Evolutionary conservation across 495 filamentous ascomycete genomes (phyloP).

Genomic region (Niebla homalea): DNA sequence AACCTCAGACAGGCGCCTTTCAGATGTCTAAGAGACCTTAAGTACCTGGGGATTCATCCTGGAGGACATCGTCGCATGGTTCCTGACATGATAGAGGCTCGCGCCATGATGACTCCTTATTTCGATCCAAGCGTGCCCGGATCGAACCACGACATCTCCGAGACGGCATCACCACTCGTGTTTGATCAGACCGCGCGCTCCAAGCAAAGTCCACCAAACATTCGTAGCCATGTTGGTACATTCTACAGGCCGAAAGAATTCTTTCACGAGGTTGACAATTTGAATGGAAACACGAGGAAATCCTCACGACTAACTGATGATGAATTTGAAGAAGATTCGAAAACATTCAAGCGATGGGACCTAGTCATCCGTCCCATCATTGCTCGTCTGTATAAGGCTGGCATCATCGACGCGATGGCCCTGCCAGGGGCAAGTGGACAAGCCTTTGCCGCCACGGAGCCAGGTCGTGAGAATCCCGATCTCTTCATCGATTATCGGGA

Average conservation of each 20-base stretch:
- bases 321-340: slow-evolving; percentile 16
- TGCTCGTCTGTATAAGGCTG: slow-evolving; percentile 34
- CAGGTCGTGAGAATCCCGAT: slow-evolving; percentile 22
- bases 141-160: slow-evolving; percentile 18
- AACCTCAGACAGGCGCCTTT: not conserved
- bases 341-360: slow-evolving; percentile 16
- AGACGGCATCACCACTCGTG: slow-evolving; percentile 23
- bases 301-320: slow-evolving; percentile 14
- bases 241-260: slow-evolving; percentile 23
- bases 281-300: slow-evolving; percentile 1
- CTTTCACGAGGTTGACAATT: slow-evolving; percentile 25
- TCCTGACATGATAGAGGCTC: slow-evolving; percentile 29
- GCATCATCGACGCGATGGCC: slow-evolving; percentile 21
- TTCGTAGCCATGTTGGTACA: slow-evolving; percentile 23
- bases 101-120: slow-evolving; percentile 28
- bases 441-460: slow-evolving; percentile 26
- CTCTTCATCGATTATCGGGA: slow-evolving; percentile 31
- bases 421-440: slow-evolving; percentile 19
- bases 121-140: slow-evolving; percentile 22
- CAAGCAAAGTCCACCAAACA: slow-evolving; percentile 18
- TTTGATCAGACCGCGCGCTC: slow-evolving; percentile 27
- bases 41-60: slow-evolving; percentile 23
- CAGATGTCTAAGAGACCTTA: slow-evolving; percentile 14
- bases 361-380: slow-evolving; percentile 28
- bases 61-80: slow-evolving; percentile 27